phyloP scores from a whole-genome alignment of 1,139 yeast genomes.

The Pneumocystis canis region DNA sequence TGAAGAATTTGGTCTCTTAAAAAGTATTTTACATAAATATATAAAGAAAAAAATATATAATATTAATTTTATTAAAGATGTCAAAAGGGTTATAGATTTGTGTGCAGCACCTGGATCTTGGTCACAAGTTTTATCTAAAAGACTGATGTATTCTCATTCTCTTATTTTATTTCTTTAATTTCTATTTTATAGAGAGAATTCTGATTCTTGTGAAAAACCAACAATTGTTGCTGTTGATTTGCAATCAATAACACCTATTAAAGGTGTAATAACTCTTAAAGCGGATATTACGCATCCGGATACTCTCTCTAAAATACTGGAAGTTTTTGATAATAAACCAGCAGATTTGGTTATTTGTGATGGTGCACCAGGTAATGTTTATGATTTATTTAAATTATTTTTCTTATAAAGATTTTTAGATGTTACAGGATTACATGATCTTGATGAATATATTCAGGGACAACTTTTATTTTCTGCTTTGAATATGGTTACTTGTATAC shows the following conservation, averaged over 20 bases:
- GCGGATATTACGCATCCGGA: slow-evolving; percentile 95
- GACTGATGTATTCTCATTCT: slow-evolving; percentile 33
- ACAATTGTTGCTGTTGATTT: slow-evolving; percentile 87
- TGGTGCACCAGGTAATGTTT: slow-evolving; percentile 6
- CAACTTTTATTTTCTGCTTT: slow-evolving; percentile 82
- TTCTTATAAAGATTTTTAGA: slow-evolving; percentile 84
- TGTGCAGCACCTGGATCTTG: slow-evolving; percentile 99
- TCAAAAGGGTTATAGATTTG: slow-evolving; percentile 75
- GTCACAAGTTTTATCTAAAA: slow-evolving; percentile 86
- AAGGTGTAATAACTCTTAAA: slow-evolving; percentile 73
- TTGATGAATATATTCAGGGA: slow-evolving; percentile 93
- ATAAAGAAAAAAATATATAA: not conserved
- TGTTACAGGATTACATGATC: slow-evolving; percentile 90
- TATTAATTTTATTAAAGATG: slow-evolving; percentile 25
- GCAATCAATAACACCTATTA: slow-evolving; percentile 93
- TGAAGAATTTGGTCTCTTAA: slow-evolving; percentile 72
- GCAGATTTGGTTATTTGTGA: slow-evolving; percentile 78
- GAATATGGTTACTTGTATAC: slow-evolving; percentile 74
- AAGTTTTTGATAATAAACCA: slow-evolving; percentile 73
- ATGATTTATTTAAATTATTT: not conserved
- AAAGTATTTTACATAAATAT: slow-evolving; percentile 16
- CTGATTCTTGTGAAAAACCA: slow-evolving; percentile 27
- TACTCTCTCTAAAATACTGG: slow-evolving; percentile 59
- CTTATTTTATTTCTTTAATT: not conserved
- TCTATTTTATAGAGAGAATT: slow-evolving; percentile 11